phyloP scores from a whole-genome alignment of 352 stramenopile genomes.

The Pythium aphanidermatum region DNA sequence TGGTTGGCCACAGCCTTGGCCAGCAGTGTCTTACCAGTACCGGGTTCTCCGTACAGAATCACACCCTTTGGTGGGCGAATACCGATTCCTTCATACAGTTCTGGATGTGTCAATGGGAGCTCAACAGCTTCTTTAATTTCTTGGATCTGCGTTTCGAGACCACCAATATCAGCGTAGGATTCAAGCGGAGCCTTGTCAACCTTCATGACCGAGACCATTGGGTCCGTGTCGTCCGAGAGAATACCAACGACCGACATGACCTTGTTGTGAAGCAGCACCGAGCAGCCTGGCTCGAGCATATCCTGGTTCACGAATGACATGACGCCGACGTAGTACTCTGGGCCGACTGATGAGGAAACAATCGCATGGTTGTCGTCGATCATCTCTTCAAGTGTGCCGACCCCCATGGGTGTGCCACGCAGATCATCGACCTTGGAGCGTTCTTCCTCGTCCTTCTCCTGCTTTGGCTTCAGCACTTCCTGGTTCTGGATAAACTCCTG shows the following conservation, averaged over 20 bases:
- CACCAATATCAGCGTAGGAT: slow-evolving; percentile 99
- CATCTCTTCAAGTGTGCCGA: slow-evolving; percentile 99
- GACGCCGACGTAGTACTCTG: slow-evolving; percentile 99
- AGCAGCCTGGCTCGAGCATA: slow-evolving; percentile 98
- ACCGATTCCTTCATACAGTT: slow-evolving; percentile 99
- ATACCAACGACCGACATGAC: slow-evolving; percentile 99
- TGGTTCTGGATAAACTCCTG: slow-evolving; percentile 99
- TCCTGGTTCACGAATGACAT: slow-evolving; percentile 99
- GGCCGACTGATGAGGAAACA: slow-evolving; percentile 96
- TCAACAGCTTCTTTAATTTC: slow-evolving; percentile 95
- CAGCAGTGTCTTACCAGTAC: slow-evolving; percentile 99
- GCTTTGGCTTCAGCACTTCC: slow-evolving; percentile 99
- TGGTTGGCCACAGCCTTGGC: slow-evolving; percentile 99
- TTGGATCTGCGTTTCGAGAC: slow-evolving; percentile 97
- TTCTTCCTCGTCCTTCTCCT: slow-evolving; percentile 99
- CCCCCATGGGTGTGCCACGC: slow-evolving; percentile 95
- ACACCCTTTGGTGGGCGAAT: slow-evolving; percentile 99
- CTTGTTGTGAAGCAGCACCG: slow-evolving; percentile 99
- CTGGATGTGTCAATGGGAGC: slow-evolving; percentile 97
- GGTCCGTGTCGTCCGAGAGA: slow-evolving; percentile 97
- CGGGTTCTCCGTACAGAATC: slow-evolving; percentile 99
- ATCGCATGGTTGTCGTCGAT: slow-evolving; percentile 99
- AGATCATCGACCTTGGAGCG: slow-evolving; percentile 99
- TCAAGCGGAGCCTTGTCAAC: slow-evolving; percentile 99
- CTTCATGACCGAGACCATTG: slow-evolving; percentile 99